Evolutionary conservation across 2,329 filamentous ascomycete genomes (phyloP).

Genomic region (Gaeumannomyces tritici): DNA sequence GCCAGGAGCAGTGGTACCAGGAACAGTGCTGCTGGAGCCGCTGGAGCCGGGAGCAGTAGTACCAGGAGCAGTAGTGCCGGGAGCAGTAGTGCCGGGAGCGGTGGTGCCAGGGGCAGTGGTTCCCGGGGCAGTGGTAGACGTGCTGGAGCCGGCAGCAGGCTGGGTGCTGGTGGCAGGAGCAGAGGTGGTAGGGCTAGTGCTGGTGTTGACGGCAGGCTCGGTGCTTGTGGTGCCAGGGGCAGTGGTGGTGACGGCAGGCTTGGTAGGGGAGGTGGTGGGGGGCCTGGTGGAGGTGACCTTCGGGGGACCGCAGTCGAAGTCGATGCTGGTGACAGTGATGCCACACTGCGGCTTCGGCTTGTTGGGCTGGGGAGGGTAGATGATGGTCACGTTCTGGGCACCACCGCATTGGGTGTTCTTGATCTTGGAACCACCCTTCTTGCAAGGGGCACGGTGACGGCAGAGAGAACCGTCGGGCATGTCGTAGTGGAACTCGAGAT

Average conservation of each 20-base stretch:
- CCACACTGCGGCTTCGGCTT: constrained; percentile 51
- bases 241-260: constrained; percentile 4
- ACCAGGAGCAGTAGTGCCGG: constrained; percentile 8
- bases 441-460: constrained; percentile 67
- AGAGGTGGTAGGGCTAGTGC: constrained; percentile 1
- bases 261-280: constrained; percentile 10
- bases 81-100: constrained; percentile 3
- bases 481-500: constrained; percentile 76
- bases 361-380: constrained; percentile 50
- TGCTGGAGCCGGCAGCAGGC: constrained; percentile 2
- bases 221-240: constrained; percentile 8
- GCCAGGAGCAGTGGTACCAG: constrained; percentile 11
- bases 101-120: constrained; percentile 9
- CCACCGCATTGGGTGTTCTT: constrained; percentile 88
- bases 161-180: constrained; percentile 6
- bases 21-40: constrained; percentile 13
- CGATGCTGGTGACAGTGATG: constrained; percentile 64
- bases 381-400: constrained; percentile 69
- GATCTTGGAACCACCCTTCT: constrained; percentile 56
- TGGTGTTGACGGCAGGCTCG: constrained; percentile 8
- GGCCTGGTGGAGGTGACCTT: constrained; percentile 10
- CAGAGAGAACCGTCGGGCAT: constrained; percentile 78
- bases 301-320: constrained; percentile 56
- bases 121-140: not conserved
- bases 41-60: constrained; percentile 7